Evolutionary conservation across 331 rosid genomes (phyloP).

Genomic region (Rosa hybrid): DNA sequence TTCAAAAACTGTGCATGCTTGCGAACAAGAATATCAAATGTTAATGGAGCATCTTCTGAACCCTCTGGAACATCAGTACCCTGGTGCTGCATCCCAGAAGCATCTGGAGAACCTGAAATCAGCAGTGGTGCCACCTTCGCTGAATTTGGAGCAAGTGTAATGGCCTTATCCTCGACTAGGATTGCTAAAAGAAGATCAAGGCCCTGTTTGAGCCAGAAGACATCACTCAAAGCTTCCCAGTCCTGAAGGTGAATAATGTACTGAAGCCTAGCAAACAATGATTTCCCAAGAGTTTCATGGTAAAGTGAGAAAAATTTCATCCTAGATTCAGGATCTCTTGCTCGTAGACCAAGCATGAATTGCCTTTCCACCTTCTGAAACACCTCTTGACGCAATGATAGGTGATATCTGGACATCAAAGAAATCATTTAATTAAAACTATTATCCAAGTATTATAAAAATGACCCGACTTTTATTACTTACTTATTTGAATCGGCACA

Average conservation of each 20-base stretch:
- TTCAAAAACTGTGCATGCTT: constrained; percentile 90
- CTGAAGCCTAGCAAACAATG: constrained; percentile 82
- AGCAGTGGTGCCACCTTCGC: constrained; percentile 89
- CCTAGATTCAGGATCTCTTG: constrained; percentile 88
- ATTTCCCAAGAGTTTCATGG: constrained; percentile 84
- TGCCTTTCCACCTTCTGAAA: constrained; percentile 92
- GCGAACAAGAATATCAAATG: constrained; percentile 76
- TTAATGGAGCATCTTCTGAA: constrained; percentile 72
- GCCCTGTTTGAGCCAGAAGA: constrained; percentile 99
- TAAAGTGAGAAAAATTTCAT: constrained; percentile 81
- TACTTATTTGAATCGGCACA: constrained; percentile 90
- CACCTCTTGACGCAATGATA: constrained; percentile 77
- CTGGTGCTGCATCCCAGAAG: constrained; percentile 73
- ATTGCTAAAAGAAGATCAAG: constrained; percentile 96
- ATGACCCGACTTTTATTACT: constrained; percentile 32
- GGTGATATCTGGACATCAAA: constrained; percentile 57
- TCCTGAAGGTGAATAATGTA: constrained; percentile 87
- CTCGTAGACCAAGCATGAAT: constrained; percentile 96
- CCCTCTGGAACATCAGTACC: constrained; percentile 70
- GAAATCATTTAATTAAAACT: constrained; percentile 22
- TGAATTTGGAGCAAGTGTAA: constrained; percentile 93
- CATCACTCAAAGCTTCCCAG: constrained; percentile 95
- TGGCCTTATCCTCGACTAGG: constrained; percentile 92
- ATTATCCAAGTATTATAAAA: constrained; percentile 6
- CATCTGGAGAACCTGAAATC: constrained; percentile 57